These are phyloP conservation scores for Emergomyces pasteurianus DNA, from an alignment of 2,329 filamentous ascomycete species.

Conservation along the genomic window DNA sequence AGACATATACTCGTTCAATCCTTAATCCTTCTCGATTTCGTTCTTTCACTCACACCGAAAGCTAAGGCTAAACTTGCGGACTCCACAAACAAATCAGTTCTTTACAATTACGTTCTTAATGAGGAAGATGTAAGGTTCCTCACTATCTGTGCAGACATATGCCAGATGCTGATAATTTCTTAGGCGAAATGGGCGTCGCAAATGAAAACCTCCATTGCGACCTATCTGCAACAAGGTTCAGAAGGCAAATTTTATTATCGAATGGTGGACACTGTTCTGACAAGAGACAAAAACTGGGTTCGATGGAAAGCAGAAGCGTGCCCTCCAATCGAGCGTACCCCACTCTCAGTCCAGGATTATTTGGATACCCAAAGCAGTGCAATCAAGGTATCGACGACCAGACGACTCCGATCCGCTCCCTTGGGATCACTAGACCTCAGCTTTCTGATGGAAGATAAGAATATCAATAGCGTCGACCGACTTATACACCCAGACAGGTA, in stretches of 20 bases:
- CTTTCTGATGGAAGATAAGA: conserved; percentile 61
- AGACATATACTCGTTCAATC: conserved; percentile 91
- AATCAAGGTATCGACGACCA: conserved; percentile 55
- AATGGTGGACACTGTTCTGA: conserved; percentile 92
- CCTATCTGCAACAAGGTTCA: conserved; percentile 65
- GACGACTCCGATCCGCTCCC: conserved; percentile 55
- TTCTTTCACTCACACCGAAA: conserved; percentile 75
- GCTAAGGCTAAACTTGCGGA: conserved; percentile 68
- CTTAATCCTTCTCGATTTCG: conserved; percentile 86
- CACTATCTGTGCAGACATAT: neutral
- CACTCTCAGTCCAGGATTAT: conserved; percentile 59
- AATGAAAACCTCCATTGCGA: conserved; percentile 67
- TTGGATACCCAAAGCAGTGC: conserved; percentile 55
- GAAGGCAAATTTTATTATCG: conserved; percentile 91
- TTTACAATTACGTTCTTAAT: conserved; percentile 65
- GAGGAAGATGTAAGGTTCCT: conserved; percentile 61
- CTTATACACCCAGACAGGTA: conserved; percentile 52
- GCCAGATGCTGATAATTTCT: conserved; percentile 6
- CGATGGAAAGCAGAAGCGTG: conserved; percentile 96
- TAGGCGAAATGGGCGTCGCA: conserved; percentile 72
- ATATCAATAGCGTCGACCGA: conserved; percentile 51
- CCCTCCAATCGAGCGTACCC: conserved; percentile 66
- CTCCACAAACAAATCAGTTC: conserved; percentile 73
- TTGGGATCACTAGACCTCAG: conserved; percentile 64
- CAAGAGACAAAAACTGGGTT: conserved; percentile 96